Base-by-base conservation (phyloP, 2,329 filamentous ascomycete genomes). In the Colletotrichum costaricense region DNA sequence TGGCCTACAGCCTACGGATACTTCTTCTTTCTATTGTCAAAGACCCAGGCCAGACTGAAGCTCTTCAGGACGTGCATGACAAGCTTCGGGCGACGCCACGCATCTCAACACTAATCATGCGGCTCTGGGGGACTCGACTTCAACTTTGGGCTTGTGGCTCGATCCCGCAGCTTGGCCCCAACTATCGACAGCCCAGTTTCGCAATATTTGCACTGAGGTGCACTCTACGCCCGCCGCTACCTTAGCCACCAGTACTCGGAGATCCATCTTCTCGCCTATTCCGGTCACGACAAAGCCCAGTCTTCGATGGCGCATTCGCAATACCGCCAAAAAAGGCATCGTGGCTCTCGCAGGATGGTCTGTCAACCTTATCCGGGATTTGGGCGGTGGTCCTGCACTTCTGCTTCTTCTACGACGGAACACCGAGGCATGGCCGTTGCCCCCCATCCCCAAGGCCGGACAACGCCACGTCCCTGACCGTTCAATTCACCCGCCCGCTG, bases 391-490 rank as follows among this genome's bases (percentile, higher is more conserved):
- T 9, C 26, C 16, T 57, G 55, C 55, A 57, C 55, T 33, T 33
- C 24, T 19, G 26, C 24, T 14, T 55, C 30, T 55, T 55, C 56
- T 46, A 52, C 42, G 11, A 59, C 57, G 56, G 57, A 55, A 62
- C 65, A 67, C 46, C 57, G 57, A 63, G 33, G 28, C 33, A 59
- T n/a, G n/a, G 14, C 35, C 26, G 24, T 30, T 49, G 24, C 24
- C n/a, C 38, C 24, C 24, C 28, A n/a, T 33, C 63, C 52, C 19
- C 14, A 24, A 4, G 56, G 22, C 30, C 30, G 56, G 38, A 67
- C 26, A 68, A 54, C 42, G 65, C 65, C 56, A 63, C 65, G 38
- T 38, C n/a, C 12, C 38, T 30, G 38, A 8, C 52, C 12, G 64
- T 35, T 42, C 30, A 35, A 19, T 28, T 62, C 38, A 26, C 22